Conservation (phyloP, 2,329 filamentous ascomycete genomes). For the Zymoseptoria crescenta region DNA sequence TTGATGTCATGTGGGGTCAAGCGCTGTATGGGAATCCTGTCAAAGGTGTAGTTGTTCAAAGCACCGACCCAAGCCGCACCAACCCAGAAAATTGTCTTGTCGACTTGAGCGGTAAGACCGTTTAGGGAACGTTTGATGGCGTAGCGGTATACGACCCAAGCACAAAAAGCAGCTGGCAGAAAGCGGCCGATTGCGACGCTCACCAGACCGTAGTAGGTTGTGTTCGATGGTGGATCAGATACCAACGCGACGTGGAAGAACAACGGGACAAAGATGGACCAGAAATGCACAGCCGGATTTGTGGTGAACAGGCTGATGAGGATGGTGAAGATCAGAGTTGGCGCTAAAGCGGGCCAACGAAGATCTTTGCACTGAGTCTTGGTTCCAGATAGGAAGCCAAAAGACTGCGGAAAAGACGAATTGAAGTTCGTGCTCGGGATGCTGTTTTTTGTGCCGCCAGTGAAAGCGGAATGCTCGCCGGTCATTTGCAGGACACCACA, state of each 20-base stretch:
- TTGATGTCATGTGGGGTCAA: constrained; percentile 84
- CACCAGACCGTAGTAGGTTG: constrained; percentile 59
- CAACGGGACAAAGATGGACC: constrained; percentile 68
- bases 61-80: constrained; percentile 86
- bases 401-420: constrained; percentile 83
- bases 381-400: constrained; percentile 62
- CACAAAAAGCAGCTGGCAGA: constrained; percentile 78
- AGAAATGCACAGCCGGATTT: constrained; percentile 75
- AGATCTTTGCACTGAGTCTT: constrained; percentile 63
- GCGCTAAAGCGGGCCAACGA: constrained; percentile 73
- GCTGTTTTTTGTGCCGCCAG: constrained; percentile 59
- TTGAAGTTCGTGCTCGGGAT: constrained; percentile 73
- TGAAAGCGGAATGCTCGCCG: constrained; percentile 58
- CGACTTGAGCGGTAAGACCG: constrained; percentile 71
- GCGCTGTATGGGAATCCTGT: constrained; percentile 85
- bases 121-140: constrained; percentile 65
- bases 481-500: constrained; percentile 73
- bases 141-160: constrained; percentile 79
- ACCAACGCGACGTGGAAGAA: constrained; percentile 89
- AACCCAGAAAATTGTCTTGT: constrained; percentile 85
- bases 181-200: constrained; percentile 74
- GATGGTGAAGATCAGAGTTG: constrained; percentile 72
- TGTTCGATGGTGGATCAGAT: constrained; percentile 70
- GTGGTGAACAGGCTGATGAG: constrained; percentile 74
- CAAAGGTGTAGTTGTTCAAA: constrained; percentile 90